Base-by-base conservation (phyloP, 2,329 filamentous ascomycete species). In the Phialophora chinensis region DNA sequence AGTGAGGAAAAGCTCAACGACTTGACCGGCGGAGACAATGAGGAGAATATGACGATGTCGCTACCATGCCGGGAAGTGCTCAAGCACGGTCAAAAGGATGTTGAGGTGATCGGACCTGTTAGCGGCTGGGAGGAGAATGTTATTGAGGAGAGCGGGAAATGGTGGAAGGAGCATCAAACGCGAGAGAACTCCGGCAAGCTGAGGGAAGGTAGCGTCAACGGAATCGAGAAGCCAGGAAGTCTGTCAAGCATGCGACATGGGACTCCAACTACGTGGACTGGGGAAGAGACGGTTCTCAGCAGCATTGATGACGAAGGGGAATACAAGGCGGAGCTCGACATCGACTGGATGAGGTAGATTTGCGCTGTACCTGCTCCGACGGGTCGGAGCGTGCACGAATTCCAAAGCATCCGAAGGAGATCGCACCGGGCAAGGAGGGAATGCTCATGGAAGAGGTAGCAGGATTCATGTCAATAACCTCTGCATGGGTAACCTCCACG, bases 41-140 rank as follows among this genome's bases (percentile, higher is more conserved):
- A 77, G 66, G 83, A 85, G 74, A 85, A 85, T 66, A 81, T 85
- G 68, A 85, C 83, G 0, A 77, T 86, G 79, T 78, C 80, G 50
- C 78, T 83, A 77, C 79, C 80, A 53, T 84, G 83, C 62, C 78
- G 80, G 44, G 78, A 80, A 56, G 75, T 85, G n/a, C 75, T 86
- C 61, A 74, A 75, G 56, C 78, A 73, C 1, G 82, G 83, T 35
- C 84, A 85, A 76, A 83, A 82, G 69, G 75, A 79, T 57, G 75
- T 85, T 14, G 79, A 85, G 71, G 79, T 85, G 53, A 74, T 84
- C 67, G 83, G 84, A 4, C 83, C 82, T 1, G 73, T 84, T 44
- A 77, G 75, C 47, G 80, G 74, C 0, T 80, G 81, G 77, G 81
- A 84, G 64, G 73, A 74, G 62, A 74, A 74, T 38, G 81, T 84